Evolutionary conservation across 768 basidiomycete species (phyloP), one percentile per base, ranked within the genome.

Genomic region (Boletus pseudo-olivaceus): DNA sequence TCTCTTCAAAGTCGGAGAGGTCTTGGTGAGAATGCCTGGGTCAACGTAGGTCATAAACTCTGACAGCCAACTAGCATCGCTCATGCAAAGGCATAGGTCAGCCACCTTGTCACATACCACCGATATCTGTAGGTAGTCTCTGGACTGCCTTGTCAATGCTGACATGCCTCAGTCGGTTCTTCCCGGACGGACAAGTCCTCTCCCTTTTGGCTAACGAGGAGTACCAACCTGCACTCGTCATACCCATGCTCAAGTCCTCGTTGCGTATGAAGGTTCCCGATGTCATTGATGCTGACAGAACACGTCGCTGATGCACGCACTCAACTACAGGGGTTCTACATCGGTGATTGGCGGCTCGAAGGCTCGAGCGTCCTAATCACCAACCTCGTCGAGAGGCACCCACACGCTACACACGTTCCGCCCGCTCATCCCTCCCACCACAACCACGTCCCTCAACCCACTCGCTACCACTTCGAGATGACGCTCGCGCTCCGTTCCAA

Each of bases 21-120:
- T 26, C 71, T 87, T 29, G 84, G 88, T 58, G 93, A 97, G 61
- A 89, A 88, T 57, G 77, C 82, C 4, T 96, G 94, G 94, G 84
- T 93, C 17, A 88, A 89, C 59, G 90, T 93, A 71, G 56, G 86
- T 75, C 20, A 12, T 11, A 7, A 43, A 37, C 35, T 65, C 5
- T 47, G 3, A 46, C 17, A 12, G 20, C 46, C 12, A 19, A 47
- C 51, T 34, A 32, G 46, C 35, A 47, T 47, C 42, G 29, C 49
- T 61, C 33, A 59, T 43, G 52, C 9, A 57, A 38, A 12, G 17
- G 7, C 53, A 23, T 62, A 91, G 90, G 76, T 90, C 55, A 89
- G 74, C 65, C 92, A 96, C 64, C 77, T 94, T 54, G 82, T 97
- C 63, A 95, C 92, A 6, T 97, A 96, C 69, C 90, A 95, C 64